Conservation (phyloP, 768 basidiomycete genomes). For the Mycena rosella region DNA sequence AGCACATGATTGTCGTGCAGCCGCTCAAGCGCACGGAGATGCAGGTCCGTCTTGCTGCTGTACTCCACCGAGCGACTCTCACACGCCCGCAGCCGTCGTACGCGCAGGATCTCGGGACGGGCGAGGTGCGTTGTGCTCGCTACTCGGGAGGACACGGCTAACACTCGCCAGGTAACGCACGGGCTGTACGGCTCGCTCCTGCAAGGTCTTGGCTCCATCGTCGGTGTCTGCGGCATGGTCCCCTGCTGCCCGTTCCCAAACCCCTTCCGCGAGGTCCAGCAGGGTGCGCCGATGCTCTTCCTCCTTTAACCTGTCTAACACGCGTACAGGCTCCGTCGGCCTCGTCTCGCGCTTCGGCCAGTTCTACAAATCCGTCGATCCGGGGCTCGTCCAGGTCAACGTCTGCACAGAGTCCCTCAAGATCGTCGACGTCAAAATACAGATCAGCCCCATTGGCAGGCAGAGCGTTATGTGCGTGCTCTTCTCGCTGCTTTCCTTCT, state of each 20-base stretch:
- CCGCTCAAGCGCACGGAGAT: slow-evolving; percentile 88
- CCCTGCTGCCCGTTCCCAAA: slow-evolving; percentile 91
- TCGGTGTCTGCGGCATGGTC: slow-evolving; percentile 81
- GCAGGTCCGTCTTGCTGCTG: slow-evolving; percentile 67
- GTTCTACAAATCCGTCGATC: slow-evolving; percentile 97
- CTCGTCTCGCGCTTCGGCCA: slow-evolving; percentile 94
- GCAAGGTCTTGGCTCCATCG: slow-evolving; percentile 72
- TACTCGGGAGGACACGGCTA: background rate
- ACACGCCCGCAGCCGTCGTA: slow-evolving; percentile 78
- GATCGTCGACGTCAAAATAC: slow-evolving; percentile 95
- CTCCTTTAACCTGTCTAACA: background rate
- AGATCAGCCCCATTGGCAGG: slow-evolving; percentile 88
- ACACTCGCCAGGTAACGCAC: slow-evolving; percentile 72
- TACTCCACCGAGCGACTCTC: background rate
- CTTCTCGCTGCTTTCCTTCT: background rate
- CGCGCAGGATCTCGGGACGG: slow-evolving; percentile 87
- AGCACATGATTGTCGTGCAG: slow-evolving; percentile 78
- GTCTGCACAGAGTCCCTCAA: slow-evolving; percentile 93
- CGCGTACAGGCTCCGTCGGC: slow-evolving; percentile 80
- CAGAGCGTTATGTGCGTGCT: slow-evolving; percentile 80
- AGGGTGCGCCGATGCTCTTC: slow-evolving; percentile 64
- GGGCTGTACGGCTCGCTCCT: slow-evolving; percentile 89
- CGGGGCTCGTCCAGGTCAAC: slow-evolving; percentile 92
- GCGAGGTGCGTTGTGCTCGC: slow-evolving; percentile 54
- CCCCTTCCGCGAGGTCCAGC: slow-evolving; percentile 89